Base-by-base conservation (phyloP, 2,329 filamentous ascomycete species). In the Penicillium thymicola region DNA sequence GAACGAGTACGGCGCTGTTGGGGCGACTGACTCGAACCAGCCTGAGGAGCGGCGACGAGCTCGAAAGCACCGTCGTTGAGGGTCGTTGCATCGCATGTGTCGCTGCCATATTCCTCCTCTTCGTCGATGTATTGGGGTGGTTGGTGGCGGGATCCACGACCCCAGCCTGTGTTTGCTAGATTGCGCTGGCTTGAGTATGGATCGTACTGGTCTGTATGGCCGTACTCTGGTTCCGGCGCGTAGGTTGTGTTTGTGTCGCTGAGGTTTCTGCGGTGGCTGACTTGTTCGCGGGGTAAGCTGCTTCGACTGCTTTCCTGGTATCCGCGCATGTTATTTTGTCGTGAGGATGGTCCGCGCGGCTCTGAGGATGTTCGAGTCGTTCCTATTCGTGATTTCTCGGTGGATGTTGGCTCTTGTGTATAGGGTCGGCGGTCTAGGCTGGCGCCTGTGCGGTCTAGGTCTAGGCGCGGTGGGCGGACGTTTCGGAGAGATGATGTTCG, bases 11-110 rank as follows among this genome's bases (percentile, higher is more conserved):
- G 65, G 13, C 63, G 63, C 38, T 63, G 64, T 5, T 53, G 76
- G 34, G 79, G 47, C 25, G 69, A 60, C 18, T 63, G 54, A 45
- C 75, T 69, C 0, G 42, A 42, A 13, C 51, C 61, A 5, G 52
- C 46, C 0, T 46, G 18, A 46, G 78, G 75, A 66, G 81, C 81
- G 8, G 82, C 85, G 34, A 92, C 78, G 80, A 93, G 91, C 69
- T 95, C 90, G 59, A 93, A 93, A 23, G 91, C 89, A 18, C 82
- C 85, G 61, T 91, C 87, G 60, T 94, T 87, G 48, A 91, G 84
- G 1, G 84, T 87, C 2, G 81, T 81, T 48, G 86, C 85, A 58
- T 89, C 87, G 64, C 89, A 87, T 54, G 88, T 85, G 51, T 80
- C 78, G 64, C 87, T 88, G n/a, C 81, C 86, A 55, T 85, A 86